phyloP scores from a whole-genome alignment of 805 yeast genomes.

The Pichia rugopelliculosa region DNA sequence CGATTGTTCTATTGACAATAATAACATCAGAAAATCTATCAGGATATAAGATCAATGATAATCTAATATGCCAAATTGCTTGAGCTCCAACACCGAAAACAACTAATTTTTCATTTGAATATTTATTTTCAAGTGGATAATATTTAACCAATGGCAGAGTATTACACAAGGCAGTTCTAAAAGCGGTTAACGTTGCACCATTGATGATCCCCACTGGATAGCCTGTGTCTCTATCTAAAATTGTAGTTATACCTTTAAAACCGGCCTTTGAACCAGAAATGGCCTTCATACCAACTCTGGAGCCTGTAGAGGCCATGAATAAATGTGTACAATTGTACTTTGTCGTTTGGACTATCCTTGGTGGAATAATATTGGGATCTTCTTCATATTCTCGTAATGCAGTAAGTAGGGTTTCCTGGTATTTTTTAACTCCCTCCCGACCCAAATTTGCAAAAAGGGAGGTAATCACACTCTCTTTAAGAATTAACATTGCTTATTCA shows the following conservation, averaged over 20 bases:
- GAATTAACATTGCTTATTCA: conserved; percentile 33
- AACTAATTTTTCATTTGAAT: conserved; percentile 19
- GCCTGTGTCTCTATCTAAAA: conserved; percentile 46
- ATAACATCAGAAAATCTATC: conserved; percentile 33
- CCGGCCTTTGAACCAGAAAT: conserved; percentile 52
- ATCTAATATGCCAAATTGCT: conserved; percentile 55
- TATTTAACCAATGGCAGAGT: conserved; percentile 38
- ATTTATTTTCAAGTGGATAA: conserved; percentile 20
- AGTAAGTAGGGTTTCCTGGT: conserved; percentile 30
- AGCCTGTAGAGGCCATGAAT: conserved; percentile 60
- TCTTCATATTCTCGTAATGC: conserved; percentile 36
- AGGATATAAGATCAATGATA: conserved; percentile 36
- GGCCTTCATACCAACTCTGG: conserved; percentile 51
- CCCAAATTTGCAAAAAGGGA: conserved; percentile 25
- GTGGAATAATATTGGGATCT: conserved; percentile 45
- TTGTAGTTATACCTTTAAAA: conserved; percentile 48
- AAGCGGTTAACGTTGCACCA: conserved; percentile 55
- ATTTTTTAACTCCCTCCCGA: conserved; percentile 22
- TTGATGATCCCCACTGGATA: conserved; percentile 45
- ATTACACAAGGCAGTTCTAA: conserved; percentile 57
- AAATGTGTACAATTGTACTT: conserved; percentile 37
- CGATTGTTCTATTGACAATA: conserved; percentile 37
- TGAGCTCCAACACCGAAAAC: conserved; percentile 60
- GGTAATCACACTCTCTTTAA: conserved; percentile 27
- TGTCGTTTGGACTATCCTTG: conserved; percentile 40